Conservation (phyloP, 202 grass and related monocot genomes). For the Elaeis oleifera region DNA sequence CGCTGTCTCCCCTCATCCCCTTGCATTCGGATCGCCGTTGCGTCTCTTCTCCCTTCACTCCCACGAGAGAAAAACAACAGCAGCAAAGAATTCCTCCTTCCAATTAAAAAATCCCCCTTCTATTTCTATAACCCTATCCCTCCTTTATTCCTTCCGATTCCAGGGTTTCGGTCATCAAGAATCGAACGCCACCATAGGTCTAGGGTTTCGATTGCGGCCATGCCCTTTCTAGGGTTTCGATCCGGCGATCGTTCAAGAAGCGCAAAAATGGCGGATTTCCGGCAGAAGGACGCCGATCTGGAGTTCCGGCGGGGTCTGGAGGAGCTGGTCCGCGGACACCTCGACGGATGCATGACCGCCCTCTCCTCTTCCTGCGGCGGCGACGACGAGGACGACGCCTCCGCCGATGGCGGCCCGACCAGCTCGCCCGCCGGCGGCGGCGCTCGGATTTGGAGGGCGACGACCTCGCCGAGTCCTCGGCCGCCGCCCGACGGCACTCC, state of each 20-base stretch:
- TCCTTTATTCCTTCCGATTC: too few species aligned
- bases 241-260: not conserved
- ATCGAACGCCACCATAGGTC: too few species aligned
- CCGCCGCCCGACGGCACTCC: constrained; percentile 14
- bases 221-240: too few species aligned
- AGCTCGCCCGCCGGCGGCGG: constrained; percentile 19
- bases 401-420: constrained; percentile 7
- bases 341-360: constrained; percentile 20
- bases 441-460: constrained; percentile 17
- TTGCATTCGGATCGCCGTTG: too few species aligned
- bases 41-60: too few species aligned
- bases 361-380: constrained; percentile 13
- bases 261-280: constrained; percentile 36
- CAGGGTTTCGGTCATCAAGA: too few species aligned
- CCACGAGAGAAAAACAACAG: too few species aligned
- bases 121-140: too few species aligned
- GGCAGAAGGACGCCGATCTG: constrained; percentile 13
- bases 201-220: too few species aligned
- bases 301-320: constrained; percentile 20
- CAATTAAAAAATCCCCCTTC: too few species aligned
- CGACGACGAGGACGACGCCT: not conserved
- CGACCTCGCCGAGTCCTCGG: constrained; percentile 19
- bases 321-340: constrained; percentile 13
- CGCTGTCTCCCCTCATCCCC: too few species aligned
- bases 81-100: too few species aligned